phyloP scores from a whole-genome alignment of 148 eudicot genomes.

The Silene latifolia region DNA sequence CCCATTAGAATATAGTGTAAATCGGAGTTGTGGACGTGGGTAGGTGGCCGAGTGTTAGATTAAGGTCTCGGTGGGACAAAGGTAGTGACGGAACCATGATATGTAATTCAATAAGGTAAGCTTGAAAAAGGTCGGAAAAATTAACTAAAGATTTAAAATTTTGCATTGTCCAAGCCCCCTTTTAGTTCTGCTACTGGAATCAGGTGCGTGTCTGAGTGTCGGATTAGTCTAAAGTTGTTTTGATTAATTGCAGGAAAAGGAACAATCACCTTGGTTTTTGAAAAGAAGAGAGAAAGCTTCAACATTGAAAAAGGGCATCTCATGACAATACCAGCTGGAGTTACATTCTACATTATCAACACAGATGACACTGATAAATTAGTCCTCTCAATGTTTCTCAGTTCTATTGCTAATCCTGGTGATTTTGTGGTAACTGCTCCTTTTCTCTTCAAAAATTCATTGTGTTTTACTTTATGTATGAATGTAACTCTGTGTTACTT shows the following conservation, averaged over 20 bases:
- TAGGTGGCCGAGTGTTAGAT: too few relatives aligned
- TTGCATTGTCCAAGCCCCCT: too few relatives aligned
- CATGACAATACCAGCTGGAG: constrained; percentile 58
- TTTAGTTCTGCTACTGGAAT: too few relatives aligned
- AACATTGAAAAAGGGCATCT: constrained; percentile 63
- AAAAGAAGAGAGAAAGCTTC: constrained; percentile 55
- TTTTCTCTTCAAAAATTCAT: background rate
- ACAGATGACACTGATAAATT: constrained; percentile 46
- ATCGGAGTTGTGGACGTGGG: too few relatives aligned
- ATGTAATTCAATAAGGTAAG: too few relatives aligned
- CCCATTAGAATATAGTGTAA: too few relatives aligned
- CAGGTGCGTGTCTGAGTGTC: background rate
- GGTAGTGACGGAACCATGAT: too few relatives aligned
- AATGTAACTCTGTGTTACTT: too few relatives aligned
- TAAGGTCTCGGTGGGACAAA: too few relatives aligned
- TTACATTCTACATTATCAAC: constrained; percentile 53
- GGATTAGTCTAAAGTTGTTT: background rate
- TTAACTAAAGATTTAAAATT: too few relatives aligned
- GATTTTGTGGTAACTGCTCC: constrained; percentile 38
- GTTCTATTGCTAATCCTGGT: constrained; percentile 56
- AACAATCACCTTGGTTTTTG: constrained; percentile 40
- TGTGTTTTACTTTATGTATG: too few relatives aligned
- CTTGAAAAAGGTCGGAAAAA: too few relatives aligned
- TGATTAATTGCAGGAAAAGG: constrained; percentile 48
- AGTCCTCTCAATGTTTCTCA: constrained; percentile 46